Base-by-base conservation (phyloP, 2,329 filamentous ascomycete species). In the Trichoderma koningii region DNA sequence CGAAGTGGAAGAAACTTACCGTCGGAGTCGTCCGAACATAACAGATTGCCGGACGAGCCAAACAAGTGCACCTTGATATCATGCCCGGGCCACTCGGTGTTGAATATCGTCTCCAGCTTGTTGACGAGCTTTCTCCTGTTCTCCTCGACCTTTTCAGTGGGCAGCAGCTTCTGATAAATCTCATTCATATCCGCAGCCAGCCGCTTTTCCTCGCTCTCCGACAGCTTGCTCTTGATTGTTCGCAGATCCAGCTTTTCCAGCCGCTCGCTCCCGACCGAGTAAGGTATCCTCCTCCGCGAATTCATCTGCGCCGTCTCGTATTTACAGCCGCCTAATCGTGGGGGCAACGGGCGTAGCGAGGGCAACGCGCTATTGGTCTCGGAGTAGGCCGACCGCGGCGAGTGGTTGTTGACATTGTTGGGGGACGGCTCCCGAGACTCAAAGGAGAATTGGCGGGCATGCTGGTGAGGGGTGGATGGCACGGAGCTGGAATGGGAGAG, bases 11-110 rank as follows among this genome's bases (percentile, higher is more conserved):
- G 7, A 9, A 55, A 81, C 88, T 72, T 81, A 97, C 93, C 92
- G 80, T 99, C 95, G 60, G 95, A 99, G 74, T 97, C 93, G 76
- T 92, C 93, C 41, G 94, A 97, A 77, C 93, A 97, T 64, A 99
- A 81, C 76, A 95, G 81, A 77, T 99, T 99, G 55, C 95, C 95
- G 5, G 95, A 98, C 5, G 95, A 98, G n/a, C 95, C 95, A 83
- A 99, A 99, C 17, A 98, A 87, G 75, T 95, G 89, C 42, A 97
- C 95, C 70, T 86, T 88, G 73, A 97, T 97, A 67, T 96, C 85
- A 72, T 92, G 89, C 1, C 91, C 92, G 1, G 95, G 95, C 92
- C 94, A 99, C 74, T 96, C 88, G 7, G 91, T 85, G 72, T 96
- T 95, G 75, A 99, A 87, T 47, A 98, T 86, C 70, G 85, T 89